Conservation (phyloP, 495 filamentous ascomycete genomes). For the Talaromyces borbonicus region DNA sequence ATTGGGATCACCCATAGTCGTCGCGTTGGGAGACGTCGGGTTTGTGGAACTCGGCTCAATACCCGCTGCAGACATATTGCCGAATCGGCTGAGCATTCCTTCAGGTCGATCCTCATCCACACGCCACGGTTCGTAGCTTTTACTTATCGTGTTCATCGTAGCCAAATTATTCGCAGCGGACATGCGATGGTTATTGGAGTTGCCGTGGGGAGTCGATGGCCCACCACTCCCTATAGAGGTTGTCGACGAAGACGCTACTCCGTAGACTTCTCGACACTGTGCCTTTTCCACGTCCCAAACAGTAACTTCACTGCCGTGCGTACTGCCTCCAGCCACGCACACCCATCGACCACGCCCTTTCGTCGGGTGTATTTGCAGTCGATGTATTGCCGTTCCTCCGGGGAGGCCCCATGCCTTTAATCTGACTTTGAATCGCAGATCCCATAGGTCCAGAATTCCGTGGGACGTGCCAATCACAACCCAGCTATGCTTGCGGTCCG, state of each 20-base stretch:
- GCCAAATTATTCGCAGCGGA: slow-evolving; percentile 30
- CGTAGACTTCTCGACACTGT: slow-evolving; percentile 82
- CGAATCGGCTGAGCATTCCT: slow-evolving; percentile 82
- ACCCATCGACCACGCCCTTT: slow-evolving; percentile 71
- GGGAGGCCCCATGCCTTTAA: slow-evolving; percentile 85
- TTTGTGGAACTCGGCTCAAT: slow-evolving; percentile 43
- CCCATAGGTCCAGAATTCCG: slow-evolving; percentile 90
- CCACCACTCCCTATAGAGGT: neutral
- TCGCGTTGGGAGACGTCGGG: slow-evolving; percentile 15
- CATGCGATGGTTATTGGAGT: slow-evolving; percentile 2
- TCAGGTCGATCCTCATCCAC: slow-evolving; percentile 85
- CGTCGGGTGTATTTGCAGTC: slow-evolving; percentile 65
- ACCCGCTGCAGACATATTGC: slow-evolving; percentile 40
- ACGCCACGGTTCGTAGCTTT: slow-evolving; percentile 76
- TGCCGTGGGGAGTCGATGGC: neutral
- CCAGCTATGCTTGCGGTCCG: slow-evolving; percentile 80
- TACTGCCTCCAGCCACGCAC: slow-evolving; percentile 80
- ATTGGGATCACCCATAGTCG: slow-evolving; percentile 42
- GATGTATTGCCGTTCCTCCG: slow-evolving; percentile 70
- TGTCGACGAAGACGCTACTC: slow-evolving; percentile 34
- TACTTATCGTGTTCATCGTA: slow-evolving; percentile 39
- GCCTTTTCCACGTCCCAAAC: slow-evolving; percentile 94
- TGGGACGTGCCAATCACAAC: slow-evolving; percentile 85
- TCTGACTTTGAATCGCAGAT: slow-evolving; percentile 82
- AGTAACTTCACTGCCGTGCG: slow-evolving; percentile 74